Evolutionary conservation across 2,329 filamentous ascomycete genomes (phyloP), one percentile per base, ranked within the genome.

Genomic region (Fonsecaea pugnacius): DNA sequence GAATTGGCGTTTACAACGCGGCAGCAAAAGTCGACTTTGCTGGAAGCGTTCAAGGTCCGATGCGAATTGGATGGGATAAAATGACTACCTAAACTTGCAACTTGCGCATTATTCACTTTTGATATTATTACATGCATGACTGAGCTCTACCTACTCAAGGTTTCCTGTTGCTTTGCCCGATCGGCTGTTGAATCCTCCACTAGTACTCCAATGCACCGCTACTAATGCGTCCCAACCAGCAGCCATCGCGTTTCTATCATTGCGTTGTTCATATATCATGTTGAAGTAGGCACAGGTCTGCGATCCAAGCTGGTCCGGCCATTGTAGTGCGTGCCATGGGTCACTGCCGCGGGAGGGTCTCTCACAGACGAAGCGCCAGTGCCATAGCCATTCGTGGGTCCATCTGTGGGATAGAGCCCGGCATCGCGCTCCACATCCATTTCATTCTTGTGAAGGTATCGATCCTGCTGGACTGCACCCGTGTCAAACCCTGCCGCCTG

Each of bases 401-500:
- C 58, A 7, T 35, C 35, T 36, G 30, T 54, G 12, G 21, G 21
- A 32, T 62, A 40, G 2, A 64, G 62, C n/a, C 62, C 62, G 14
- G 48, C 58, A n/a, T 60, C 52, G 14, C 21, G 30, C 38, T 60
- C 58, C 9, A 60, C 33, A 60, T 60, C 58, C 12, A 35, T 50
- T 9, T 54, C 58, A 32, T 10, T 32, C 50, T 60, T 60, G 24
- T 54, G 21, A 24, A 54, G 2, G 40, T 53, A 53, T 12, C 46
- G 57, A 36, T 60, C 58, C 8, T 60, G 58, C 55, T 63, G 64
- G 2, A 55, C 24, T 30, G 68, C 62, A n/a, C 53, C 62, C 10
- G 62, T 69, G 54, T 69, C 66, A 62, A 70, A 70, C 6, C 69
- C 67, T 32, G 61, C 58, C 8, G 58, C 53, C 16, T 62, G 57